phyloP scores from a whole-genome alignment of 169 alveolate species.

The Theileria equi region DNA sequence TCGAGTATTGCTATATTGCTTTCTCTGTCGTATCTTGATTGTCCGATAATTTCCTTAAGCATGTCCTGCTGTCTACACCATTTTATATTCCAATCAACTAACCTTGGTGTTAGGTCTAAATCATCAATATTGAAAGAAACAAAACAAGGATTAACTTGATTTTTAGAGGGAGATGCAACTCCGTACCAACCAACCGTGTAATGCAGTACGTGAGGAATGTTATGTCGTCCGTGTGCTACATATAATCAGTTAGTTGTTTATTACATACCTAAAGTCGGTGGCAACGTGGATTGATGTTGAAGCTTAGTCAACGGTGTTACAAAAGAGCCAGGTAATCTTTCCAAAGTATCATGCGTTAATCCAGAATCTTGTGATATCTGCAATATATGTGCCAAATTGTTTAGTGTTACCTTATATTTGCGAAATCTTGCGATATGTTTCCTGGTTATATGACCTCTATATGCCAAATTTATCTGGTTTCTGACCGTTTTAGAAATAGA shows the following conservation, averaged over 20 bases:
- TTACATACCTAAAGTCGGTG: conserved; percentile 64
- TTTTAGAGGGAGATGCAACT: conserved; percentile 49
- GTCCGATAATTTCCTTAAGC: conserved; percentile 55
- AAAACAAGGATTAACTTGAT: conserved; percentile 37
- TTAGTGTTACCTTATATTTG: conserved; percentile 63
- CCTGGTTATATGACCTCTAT: conserved; percentile 69
- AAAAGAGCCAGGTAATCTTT: conserved; percentile 52
- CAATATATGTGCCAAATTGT: conserved; percentile 31
- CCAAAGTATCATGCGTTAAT: conserved; percentile 19
- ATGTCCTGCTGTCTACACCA: conserved; percentile 51
- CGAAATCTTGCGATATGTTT: conserved; percentile 72
- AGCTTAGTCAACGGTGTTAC: conserved; percentile 77
- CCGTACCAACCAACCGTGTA: conserved; percentile 76
- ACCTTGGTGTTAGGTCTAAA: conserved; percentile 60
- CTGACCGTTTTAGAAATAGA: conserved; percentile 76
- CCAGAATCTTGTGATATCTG: conserved; percentile 50
- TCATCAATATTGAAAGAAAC: conserved; percentile 72
- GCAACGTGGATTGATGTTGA: conserved; percentile 76
- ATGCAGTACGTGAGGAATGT: conserved; percentile 75
- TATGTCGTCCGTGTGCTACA: conserved; percentile 64
- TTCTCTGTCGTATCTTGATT: conserved; percentile 33
- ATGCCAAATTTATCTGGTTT: conserved; percentile 61
- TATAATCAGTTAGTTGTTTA: not conserved
- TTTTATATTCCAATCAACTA: conserved; percentile 38
- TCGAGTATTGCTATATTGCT: conserved; percentile 48